Percentiles rank a stretch among this genome's conserved stretches.
Evolutionary conservation across 2,329 filamentous ascomycete genomes (phyloP).

Genomic region (Chrysosporium queenslandicum): DNA sequence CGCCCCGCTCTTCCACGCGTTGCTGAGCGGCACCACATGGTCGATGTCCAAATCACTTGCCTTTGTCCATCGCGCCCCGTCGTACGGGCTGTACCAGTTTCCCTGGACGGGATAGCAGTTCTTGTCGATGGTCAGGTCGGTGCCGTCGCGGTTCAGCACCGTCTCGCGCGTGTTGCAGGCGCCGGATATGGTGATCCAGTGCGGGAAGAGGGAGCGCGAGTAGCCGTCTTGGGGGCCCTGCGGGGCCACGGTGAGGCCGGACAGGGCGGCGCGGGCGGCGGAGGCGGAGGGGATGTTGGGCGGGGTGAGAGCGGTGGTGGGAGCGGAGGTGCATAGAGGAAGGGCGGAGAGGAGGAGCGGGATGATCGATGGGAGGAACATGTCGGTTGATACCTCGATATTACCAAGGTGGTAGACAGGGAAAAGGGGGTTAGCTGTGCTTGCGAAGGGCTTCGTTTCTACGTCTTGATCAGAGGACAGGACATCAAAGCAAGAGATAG

Average conservation of each 20-base stretch:
- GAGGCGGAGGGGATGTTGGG: conserved; percentile 54
- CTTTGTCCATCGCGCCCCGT: conserved; percentile 59
- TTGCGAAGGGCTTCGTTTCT: no score
- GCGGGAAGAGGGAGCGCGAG: conserved; percentile 57
- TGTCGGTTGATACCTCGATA: not conserved
- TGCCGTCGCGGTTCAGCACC: conserved; percentile 65
- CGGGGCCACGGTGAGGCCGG: conserved; percentile 48
- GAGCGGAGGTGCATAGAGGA: conserved; percentile 17
- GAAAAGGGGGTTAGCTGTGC: no score
- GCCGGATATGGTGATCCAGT: conserved; percentile 58
- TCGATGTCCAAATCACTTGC: conserved; percentile 69
- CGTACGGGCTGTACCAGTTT: conserved; percentile 62
- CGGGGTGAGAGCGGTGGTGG: conserved; percentile 32
- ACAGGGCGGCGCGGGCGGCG: conserved; percentile 50
- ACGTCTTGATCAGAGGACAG: no score
- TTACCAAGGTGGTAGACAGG: no score
- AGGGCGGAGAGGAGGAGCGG: conserved; percentile 15
- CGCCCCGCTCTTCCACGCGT: conserved; percentile 73
- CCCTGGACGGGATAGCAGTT: conserved; percentile 57
- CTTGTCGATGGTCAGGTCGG: conserved; percentile 47
- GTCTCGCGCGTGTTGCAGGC: conserved; percentile 63
- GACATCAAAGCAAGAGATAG: no score
- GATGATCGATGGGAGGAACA: conserved; percentile 3
- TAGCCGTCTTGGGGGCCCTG: conserved; percentile 50
- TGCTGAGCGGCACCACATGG: conserved; percentile 70